Percentiles rank a stretch among this genome's conserved stretches.
Conservation (phyloP, 1,284 basidiomycete genomes). For the Flammula alnicola region DNA sequence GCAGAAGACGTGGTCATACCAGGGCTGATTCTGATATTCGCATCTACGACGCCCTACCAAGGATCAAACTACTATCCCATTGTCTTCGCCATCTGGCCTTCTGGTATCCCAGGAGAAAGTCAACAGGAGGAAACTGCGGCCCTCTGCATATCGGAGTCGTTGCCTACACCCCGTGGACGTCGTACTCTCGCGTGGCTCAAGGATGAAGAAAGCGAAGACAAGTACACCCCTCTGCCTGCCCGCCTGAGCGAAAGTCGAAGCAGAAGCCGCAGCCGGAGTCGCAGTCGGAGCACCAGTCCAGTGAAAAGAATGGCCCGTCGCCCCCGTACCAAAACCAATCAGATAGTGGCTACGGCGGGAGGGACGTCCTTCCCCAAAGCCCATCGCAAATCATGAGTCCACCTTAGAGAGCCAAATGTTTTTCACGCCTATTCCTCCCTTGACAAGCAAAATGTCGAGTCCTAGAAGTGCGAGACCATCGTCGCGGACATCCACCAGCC, state of each 20-base stretch:
- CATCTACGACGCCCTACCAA: slow-evolving; percentile 9
- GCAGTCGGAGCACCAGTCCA: slow-evolving; percentile 15
- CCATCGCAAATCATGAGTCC: slow-evolving; percentile 42
- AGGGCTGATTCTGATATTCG: slow-evolving; percentile 27
- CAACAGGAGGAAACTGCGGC: too few species aligned
- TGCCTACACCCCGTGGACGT: slow-evolving; percentile 13
- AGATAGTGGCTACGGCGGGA: background rate
- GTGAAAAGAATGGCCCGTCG: slow-evolving; percentile 8
- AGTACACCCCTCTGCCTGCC: slow-evolving; percentile 17
- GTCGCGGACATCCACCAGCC: too few species aligned
- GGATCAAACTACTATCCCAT: too few species aligned
- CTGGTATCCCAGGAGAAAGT: background rate
- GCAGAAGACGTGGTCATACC: slow-evolving; percentile 19
- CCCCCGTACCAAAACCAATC: background rate
- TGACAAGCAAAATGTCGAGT: too few species aligned
- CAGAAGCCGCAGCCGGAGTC: slow-evolving; percentile 8
- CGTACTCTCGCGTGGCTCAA: slow-evolving; percentile 16
- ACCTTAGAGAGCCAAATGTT: slow-evolving; percentile 39
- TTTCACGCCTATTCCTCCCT: slow-evolving; percentile 34
- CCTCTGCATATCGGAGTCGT: too few species aligned
- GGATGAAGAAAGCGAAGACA: slow-evolving; percentile 14
- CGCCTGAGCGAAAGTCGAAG: slow-evolving; percentile 8
- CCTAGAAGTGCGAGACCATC: too few species aligned
- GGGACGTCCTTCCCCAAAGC: slow-evolving; percentile 36
- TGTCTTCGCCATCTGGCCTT: too few species aligned